Conservation (phyloP, 1,284 basidiomycete species). For the Ceratorhiza oryzae-sativae region DNA sequence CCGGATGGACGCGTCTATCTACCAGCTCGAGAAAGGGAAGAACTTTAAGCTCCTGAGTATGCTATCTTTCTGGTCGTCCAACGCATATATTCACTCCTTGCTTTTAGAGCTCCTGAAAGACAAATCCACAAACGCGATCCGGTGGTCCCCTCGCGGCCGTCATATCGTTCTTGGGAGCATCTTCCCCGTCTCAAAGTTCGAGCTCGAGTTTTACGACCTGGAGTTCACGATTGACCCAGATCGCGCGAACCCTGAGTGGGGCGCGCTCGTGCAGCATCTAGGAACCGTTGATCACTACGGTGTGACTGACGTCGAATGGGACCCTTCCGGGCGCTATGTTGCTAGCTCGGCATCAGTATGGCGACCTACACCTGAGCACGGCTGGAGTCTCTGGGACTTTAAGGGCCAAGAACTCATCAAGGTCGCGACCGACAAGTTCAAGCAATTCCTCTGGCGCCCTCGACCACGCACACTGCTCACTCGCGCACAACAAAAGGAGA, state of each 20-base stretch:
- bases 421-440: constrained; percentile 92
- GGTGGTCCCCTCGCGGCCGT: constrained; percentile 97
- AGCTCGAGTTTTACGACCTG: constrained; percentile 99
- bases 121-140: constrained; percentile 93
- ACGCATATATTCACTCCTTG: constrained; percentile 9
- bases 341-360: constrained; percentile 94
- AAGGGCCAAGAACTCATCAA: constrained; percentile 91
- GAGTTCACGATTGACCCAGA: constrained; percentile 80
- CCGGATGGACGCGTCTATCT: constrained; percentile 97
- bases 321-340: constrained; percentile 94
- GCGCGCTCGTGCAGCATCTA: constrained; percentile 85
- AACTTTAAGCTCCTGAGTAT: constrained; percentile 91
- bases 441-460: constrained; percentile 98
- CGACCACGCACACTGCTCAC: constrained; percentile 86
- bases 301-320: constrained; percentile 98
- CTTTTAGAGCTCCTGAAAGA: constrained; percentile 74
- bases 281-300: constrained; percentile 96
- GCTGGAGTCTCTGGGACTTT: constrained; percentile 98
- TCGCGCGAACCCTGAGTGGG: constrained; percentile 81
- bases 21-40: constrained; percentile 91
- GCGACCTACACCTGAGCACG: constrained; percentile 95
- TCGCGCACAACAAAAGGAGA: constrained; percentile 87
- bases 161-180: constrained; percentile 96
- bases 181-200: constrained; percentile 93
- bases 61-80: constrained; percentile 47